phyloP scores from a whole-genome alignment of 805 yeast genomes.

The Candida qinlingensis region DNA sequence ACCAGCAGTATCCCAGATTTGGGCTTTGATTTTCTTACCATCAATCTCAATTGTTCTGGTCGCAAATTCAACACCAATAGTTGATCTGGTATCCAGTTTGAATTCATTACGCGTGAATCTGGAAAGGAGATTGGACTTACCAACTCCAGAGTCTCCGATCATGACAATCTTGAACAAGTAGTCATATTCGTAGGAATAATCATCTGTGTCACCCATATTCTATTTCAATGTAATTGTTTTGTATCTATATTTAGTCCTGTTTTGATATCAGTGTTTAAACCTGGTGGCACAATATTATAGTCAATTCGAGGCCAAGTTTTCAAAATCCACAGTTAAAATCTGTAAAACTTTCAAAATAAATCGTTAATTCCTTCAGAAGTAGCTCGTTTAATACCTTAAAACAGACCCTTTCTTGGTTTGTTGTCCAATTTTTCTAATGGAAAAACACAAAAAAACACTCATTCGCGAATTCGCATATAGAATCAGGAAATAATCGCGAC shows the following conservation, averaged over 20 bases:
- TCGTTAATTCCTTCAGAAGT: too few relatives aligned
- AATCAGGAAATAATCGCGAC: background rate
- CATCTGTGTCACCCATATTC: constrained; percentile 40
- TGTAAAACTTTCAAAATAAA: too few relatives aligned
- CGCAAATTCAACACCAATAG: constrained; percentile 98
- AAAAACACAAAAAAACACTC: background rate
- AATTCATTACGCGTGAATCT: constrained; percentile 95
- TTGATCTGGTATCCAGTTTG: constrained; percentile 87
- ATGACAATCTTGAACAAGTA: constrained; percentile 88
- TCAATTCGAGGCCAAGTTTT: too few relatives aligned
- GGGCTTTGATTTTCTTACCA: constrained; percentile 80
- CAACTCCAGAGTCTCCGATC: constrained; percentile 97
- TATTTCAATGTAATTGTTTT: background rate
- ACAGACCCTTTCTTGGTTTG: background rate
- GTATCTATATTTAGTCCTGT: background rate
- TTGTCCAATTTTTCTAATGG: background rate
- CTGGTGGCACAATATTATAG: too few relatives aligned
- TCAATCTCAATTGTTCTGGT: constrained; percentile 89
- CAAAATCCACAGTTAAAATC: too few relatives aligned
- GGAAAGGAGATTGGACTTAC: constrained; percentile 88
- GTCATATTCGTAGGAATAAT: constrained; percentile 79
- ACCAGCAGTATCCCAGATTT: constrained; percentile 99
- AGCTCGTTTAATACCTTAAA: too few relatives aligned
- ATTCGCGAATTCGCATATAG: background rate
- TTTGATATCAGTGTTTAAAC: too few relatives aligned